Percentiles rank a stretch among this genome's conserved stretches.
Conservation (phyloP, 2,329 filamentous ascomycete species). For the Calonectria naviculata region DNA sequence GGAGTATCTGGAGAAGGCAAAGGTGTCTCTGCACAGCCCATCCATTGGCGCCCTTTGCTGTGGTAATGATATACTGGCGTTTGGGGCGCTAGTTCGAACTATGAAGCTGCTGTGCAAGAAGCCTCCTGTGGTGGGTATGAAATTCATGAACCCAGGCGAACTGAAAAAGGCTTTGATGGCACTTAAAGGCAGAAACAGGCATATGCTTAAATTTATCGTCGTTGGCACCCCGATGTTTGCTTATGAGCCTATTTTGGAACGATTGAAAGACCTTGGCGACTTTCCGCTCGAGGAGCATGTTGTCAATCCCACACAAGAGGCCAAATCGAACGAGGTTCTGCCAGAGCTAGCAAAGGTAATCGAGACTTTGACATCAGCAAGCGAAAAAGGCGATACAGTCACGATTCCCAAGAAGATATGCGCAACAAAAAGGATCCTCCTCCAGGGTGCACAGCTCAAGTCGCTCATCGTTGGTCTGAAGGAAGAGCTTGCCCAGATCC, state of each 20-base stretch:
- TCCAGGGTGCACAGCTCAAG: constrained; percentile 59
- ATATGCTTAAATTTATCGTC: constrained; percentile 60
- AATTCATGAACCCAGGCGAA: constrained; percentile 58
- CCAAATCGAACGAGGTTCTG: constrained; percentile 20
- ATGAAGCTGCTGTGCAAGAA: constrained; percentile 53
- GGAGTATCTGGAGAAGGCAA: constrained; percentile 58
- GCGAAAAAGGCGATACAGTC: background rate
- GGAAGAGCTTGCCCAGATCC: constrained; percentile 69
- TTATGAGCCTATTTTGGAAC: constrained; percentile 73
- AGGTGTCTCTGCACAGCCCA: constrained; percentile 66
- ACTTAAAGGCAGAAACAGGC: constrained; percentile 44
- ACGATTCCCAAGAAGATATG: constrained; percentile 22
- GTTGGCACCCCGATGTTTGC: constrained; percentile 76
- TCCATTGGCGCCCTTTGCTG: constrained; percentile 71
- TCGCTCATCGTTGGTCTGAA: constrained; percentile 67
- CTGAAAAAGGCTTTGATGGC: constrained; percentile 59
- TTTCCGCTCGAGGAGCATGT: constrained; percentile 67
- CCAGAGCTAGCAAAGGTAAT: constrained; percentile 17
- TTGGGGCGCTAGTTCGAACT: constrained; percentile 68
- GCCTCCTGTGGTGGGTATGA: constrained; percentile 62
- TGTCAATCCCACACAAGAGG: constrained; percentile 45
- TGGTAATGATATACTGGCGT: constrained; percentile 64
- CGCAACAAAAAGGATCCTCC: constrained; percentile 39
- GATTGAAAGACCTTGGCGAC: constrained; percentile 65
- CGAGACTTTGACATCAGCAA: background rate